Evolutionary conservation across 148 eudicot genomes (phyloP), one percentile per base, ranked within the genome.

Genomic region (Silene latifolia): DNA sequence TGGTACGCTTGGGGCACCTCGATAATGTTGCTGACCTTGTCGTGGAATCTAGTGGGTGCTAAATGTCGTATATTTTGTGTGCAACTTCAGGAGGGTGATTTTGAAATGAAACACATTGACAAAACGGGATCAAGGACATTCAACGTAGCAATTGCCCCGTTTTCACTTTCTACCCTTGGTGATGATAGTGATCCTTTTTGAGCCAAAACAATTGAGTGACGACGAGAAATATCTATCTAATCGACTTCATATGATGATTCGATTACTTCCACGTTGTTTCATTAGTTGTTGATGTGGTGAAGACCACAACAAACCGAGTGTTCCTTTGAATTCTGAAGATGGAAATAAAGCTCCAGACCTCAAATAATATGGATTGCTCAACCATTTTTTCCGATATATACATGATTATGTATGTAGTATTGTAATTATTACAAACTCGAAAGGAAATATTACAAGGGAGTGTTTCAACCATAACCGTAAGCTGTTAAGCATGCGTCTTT

Each of bases 31-130:
- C 42, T 42, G 25, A 12, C 17, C 56, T 51, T 51, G 57, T 68
- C 5, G 2, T n/a, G 32, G 53, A 48, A 44, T 69, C 35, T 48
- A 21, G 9, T 25, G 10, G 42, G n/a, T 15, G 60, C 9, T 70
- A 17, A 70, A 70, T 24, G 73, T 24, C 61, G 11, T 70, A n/a
- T 70, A 1, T 25, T 62, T 58, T 70, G n/a, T n/a, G n/a, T 19
- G 14, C n/a, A 70, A 20, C 29, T 69, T 71, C 75, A 92, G 98
- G 98, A 95, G 83, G 97, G 98, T 53, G 93, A 92, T 76, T 95
- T 89, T 77, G 97, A 95, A 87, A 92, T 95, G 98, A 90, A 92
- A 86, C 93, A 95, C 58, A 87, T 89, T 14, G 98, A 95, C 78
- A 86, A 80, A 87, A 89, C 84, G 56, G 92, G 89, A 29, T 80